These are phyloP conservation scores for Diaporthe sp. DNA, from an alignment of 2,329 filamentous ascomycete genomes.

Conservation along the genomic window DNA sequence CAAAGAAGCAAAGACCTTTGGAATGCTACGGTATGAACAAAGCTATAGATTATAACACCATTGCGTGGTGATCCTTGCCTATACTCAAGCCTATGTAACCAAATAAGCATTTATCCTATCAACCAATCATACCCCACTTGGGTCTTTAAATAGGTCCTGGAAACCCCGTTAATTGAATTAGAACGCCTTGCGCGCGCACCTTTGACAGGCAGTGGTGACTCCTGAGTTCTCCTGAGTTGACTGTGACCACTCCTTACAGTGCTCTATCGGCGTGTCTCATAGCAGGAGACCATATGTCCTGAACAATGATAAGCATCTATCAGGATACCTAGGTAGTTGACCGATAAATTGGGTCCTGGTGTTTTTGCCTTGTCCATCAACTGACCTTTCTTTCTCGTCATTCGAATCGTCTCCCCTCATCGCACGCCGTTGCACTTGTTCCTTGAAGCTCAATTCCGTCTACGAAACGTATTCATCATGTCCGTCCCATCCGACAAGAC, in stretches of 20 bases:
- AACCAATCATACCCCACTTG: neutral
- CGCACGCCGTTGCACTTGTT: neutral
- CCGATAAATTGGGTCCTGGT: neutral
- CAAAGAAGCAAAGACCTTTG: neutral
- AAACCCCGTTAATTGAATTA: neutral
- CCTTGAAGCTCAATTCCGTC: neutral
- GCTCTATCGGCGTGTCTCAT: neutral
- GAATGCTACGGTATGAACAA: neutral
- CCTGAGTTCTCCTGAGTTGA: neutral
- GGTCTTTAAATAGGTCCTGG: neutral
- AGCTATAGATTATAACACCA: neutral
- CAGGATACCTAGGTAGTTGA: neutral
- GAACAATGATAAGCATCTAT: neutral
- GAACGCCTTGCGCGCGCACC: neutral
- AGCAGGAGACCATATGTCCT: neutral
- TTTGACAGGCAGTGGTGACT: neutral
- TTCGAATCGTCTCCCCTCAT: neutral
- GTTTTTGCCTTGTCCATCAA: neutral
- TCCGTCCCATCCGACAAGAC: neutral
- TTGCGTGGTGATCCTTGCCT: neutral
- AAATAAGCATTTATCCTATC: constrained; percentile 1
- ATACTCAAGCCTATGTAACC: neutral
- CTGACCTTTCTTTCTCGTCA: neutral
- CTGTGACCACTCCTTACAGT: neutral
- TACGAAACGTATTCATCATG: neutral